Conservation (phyloP, 225 moss, liverwort and hornwort species). For the Marchantia paleacea region DNA sequence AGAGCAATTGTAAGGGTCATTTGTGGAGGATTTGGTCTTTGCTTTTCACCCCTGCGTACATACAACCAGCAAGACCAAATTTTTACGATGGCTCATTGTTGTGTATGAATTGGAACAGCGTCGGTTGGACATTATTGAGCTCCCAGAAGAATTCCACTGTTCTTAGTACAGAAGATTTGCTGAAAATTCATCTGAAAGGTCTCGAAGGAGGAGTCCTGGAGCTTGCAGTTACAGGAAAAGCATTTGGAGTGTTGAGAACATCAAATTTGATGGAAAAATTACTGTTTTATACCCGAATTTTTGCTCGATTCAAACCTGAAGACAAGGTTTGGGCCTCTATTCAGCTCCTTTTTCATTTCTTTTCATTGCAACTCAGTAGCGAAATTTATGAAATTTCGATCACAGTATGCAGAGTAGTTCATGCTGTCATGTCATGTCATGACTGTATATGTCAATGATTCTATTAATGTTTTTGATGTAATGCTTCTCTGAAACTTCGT, state of each 20-base stretch:
- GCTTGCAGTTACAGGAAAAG: constrained; percentile 83
- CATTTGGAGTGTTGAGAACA: constrained; percentile 58
- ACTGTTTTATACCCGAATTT: constrained; percentile 71
- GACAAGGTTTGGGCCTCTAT: constrained; percentile 52
- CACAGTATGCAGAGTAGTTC: too few relatives aligned
- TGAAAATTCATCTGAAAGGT: constrained; percentile 49
- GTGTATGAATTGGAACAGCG: constrained; percentile 32
- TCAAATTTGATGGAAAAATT: constrained; percentile 65
- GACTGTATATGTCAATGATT: too few relatives aligned
- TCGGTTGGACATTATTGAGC: constrained; percentile 60
- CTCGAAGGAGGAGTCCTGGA: constrained; percentile 65
- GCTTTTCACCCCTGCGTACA: too few relatives aligned
- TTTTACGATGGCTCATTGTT: not conserved
- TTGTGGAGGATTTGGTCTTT: too few relatives aligned
- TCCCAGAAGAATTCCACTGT: constrained; percentile 38
- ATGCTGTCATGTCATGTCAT: too few relatives aligned
- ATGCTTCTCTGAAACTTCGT: too few relatives aligned
- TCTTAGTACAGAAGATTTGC: constrained; percentile 64
- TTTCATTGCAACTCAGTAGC: too few relatives aligned
- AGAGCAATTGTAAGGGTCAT: too few relatives aligned
- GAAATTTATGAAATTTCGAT: too few relatives aligned
- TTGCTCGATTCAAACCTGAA: constrained; percentile 75
- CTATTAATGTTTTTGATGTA: too few relatives aligned
- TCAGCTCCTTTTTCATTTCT: not conserved
- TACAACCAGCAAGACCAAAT: not conserved